Evolutionary conservation across 140 eudicot genomes (phyloP), one percentile per base, ranked within the genome.

Genomic region (Anethum foeniculum): DNA sequence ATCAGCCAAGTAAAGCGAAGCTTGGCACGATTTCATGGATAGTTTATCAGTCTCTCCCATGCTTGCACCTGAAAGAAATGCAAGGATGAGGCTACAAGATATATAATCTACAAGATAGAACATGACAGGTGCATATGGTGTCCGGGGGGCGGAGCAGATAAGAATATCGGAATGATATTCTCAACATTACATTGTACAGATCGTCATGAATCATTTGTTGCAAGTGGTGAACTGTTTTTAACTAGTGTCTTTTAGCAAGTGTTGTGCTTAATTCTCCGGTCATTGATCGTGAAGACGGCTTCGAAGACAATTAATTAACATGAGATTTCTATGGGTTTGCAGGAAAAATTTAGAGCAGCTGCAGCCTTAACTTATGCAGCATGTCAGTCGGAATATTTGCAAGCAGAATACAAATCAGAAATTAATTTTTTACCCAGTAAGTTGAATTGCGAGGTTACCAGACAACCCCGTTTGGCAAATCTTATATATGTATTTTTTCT

Each of bases 21-120:
- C 88, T 82, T 83, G 88, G 68, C 88, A 92, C 12, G 97, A 81
- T 81, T 90, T 85, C 74, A 91, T 85, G 58, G 93, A 82, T 83
- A 88, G 87, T 7, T 88, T 91, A 80, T 88, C 93, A 44, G 88
- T 77, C 88, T 91, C 97, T 52, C 91, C 97, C 94, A 89, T 89
- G 5, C 65, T 79, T 79, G 58, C 81, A 52, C 47, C 81, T 75
- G 71, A 65, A 18, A 71, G 25, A 71, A 15, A 38, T 15, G 14
- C 8, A 25, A 23, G 28, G 11, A 23, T n/a, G 36, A 64, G 71
- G 8, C 74, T 30, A 18, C 75, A 68, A 15, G 32, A n/a, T 60
- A 60, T 60, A 60, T 60, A 60, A 54, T 19, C 14, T 60, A 9
- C 64, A 56, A 21, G 28, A 21, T 52, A 19, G 21, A 18, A 52